phyloP scores from a whole-genome alignment of 257 asterid species.

The Penstemon eatonii region DNA sequence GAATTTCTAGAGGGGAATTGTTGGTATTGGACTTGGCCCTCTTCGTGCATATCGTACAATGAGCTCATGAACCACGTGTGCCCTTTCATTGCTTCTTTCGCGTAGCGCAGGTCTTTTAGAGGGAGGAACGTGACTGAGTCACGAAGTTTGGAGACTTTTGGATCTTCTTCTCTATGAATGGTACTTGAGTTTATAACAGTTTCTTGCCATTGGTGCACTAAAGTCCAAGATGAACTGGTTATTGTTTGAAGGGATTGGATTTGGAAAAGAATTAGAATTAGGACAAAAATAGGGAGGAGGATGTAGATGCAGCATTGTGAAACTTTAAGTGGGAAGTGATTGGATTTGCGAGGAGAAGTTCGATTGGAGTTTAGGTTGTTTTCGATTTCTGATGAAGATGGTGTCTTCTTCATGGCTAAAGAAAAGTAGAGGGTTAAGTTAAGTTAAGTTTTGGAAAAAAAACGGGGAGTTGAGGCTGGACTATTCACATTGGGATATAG shows the following conservation, averaged over 20 bases:
- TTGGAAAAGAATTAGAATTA: constrained; percentile 46
- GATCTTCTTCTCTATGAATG: constrained; percentile 8
- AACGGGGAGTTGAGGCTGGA: not conserved
- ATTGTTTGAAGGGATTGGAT: constrained; percentile 47
- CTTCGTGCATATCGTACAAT: constrained; percentile 46
- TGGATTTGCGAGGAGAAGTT: constrained; percentile 24
- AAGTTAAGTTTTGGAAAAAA: no score
- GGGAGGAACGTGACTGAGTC: constrained; percentile 66
- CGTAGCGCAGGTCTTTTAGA: constrained; percentile 57
- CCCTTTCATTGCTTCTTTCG: constrained; percentile 48
- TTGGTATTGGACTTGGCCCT: constrained; percentile 63
- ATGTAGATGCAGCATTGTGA: constrained; percentile 41
- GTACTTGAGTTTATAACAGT: constrained; percentile 27
- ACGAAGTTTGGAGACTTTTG: constrained; percentile 37
- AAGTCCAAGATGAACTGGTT: constrained; percentile 34
- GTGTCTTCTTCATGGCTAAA: constrained; percentile 32
- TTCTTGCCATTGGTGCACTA: constrained; percentile 42
- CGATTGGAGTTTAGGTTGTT: constrained; percentile 22
- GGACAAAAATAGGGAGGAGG: constrained; percentile 38
- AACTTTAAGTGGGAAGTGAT: constrained; percentile 26
- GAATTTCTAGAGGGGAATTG: constrained; percentile 52
- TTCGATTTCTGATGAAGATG: constrained; percentile 34
- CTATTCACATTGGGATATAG: constrained; percentile 25
- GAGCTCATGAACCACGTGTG: constrained; percentile 96
- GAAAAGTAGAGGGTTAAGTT: not conserved